Percentiles rank a stretch among this genome's conserved stretches.
phyloP scores from a whole-genome alignment of 1,284 basidiomycete species.

The Phenoliferia sp. region DNA sequence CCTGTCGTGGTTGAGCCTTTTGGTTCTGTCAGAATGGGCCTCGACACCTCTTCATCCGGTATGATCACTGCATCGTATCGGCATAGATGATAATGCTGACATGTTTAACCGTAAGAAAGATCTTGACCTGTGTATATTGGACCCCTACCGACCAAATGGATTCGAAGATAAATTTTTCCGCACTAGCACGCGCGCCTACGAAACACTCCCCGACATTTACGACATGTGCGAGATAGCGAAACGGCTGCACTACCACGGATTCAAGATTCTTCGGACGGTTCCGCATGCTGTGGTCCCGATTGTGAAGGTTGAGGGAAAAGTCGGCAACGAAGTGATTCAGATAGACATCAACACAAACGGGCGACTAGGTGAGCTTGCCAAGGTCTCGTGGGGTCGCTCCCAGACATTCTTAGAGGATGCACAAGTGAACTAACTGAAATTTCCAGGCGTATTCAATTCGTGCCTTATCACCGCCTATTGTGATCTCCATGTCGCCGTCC shows the following conservation, averaged over 20 bases:
- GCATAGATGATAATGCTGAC: no score
- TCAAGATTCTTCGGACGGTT: constrained; percentile 15
- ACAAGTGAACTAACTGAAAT: no score
- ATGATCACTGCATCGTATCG: background rate
- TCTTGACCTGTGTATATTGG: constrained; percentile 36
- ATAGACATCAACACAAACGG: constrained; percentile 36
- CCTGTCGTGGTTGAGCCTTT: constrained; percentile 31
- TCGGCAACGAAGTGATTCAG: constrained; percentile 30
- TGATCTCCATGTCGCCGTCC: constrained; percentile 28
- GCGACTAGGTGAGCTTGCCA: constrained; percentile 7
- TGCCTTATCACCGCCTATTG: constrained; percentile 35
- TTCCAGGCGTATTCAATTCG: constrained; percentile 30
- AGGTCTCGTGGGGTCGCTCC: background rate
- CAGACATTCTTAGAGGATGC: no score
- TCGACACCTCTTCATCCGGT: constrained; percentile 27
- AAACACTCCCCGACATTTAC: constrained; percentile 26
- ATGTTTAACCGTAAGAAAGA: constrained; percentile 8
- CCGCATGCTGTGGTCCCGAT: constrained; percentile 32
- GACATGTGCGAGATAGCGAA: constrained; percentile 21
- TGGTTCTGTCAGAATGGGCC: constrained; percentile 32
- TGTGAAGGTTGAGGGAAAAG: constrained; percentile 32
- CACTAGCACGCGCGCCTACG: background rate
- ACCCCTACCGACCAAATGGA: constrained; percentile 33
- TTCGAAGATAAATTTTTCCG: constrained; percentile 26
- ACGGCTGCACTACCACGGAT: constrained; percentile 13